Base-by-base conservation (phyloP, 345 rosid species). In the Eucalyptus polybractea region DNA sequence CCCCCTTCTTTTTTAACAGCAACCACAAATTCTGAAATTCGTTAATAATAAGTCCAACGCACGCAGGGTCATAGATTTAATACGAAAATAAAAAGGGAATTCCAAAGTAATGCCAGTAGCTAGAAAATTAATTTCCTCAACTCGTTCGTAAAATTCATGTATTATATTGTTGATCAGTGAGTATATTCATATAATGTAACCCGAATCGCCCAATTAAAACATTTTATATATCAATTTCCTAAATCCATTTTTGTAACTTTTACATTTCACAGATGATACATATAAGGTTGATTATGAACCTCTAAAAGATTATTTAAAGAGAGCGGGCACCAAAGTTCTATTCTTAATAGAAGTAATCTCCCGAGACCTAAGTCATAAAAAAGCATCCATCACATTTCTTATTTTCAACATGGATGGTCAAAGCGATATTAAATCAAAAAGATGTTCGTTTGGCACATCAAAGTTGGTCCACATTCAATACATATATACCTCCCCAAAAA, bases 241-340 rank as follows among this genome's bases (percentile, higher is more conserved):
- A 60, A 60, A 12, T 60, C 16, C 8, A 60, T 0, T 60, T 60
- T 60, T 60, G 31, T 13, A 60, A 12, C 2, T 60, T 60, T 60
- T 60, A 60, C 16, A 60, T 60, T 60, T 60, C 16, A 60, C 0
- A 1, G 1, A 25, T 25, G 7, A 60, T 12, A 11, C 7, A 27
- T 60, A 60, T 0, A 0, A 11, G 16, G 31, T 25, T 27, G 31
- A 60, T 27, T 27, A 60, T 11, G 31, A 60, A 60, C 31, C 69
- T 27, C 7, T 60, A 60, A 60, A 60, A 27, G 0, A 27, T 60
- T 12, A 12, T 12, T 0, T 60, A 6, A 60, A 29, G 69, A 60
- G 31, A 27, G 69, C 0, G 1, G 16, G 2, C 31, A 0, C 31
- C 16, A 58, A 25, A 58, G 14, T 58, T 58, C n/a, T 58, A 27